These are phyloP conservation scores for Candida ficus DNA, from an alignment of 805 yeast genomes.

Conservation along the genomic window DNA sequence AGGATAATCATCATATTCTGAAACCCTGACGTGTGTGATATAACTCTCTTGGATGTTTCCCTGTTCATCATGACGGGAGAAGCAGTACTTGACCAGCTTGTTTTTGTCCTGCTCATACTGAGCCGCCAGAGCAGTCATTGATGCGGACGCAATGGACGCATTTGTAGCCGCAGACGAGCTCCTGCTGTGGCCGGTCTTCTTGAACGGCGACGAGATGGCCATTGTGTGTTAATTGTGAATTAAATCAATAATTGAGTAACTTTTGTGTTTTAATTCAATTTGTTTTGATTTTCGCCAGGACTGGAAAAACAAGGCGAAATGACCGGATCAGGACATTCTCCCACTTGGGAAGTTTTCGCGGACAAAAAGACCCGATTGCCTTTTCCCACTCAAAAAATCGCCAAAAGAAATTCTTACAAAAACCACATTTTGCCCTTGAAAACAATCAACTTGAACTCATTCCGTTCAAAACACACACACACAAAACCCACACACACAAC, in stretches of 20 bases:
- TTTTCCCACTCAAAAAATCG: no score
- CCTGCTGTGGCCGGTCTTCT: conserved; percentile 19
- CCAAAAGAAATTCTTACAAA: not conserved
- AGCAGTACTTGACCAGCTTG: conserved; percentile 43
- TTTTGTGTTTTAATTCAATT: no score
- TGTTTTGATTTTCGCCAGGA: not conserved
- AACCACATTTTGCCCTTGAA: conserved; percentile 1
- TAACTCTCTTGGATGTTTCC: conserved; percentile 50
- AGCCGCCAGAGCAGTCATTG: conserved; percentile 39
- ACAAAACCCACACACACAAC: no score
- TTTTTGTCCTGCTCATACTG: conserved; percentile 55
- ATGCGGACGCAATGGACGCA: conserved; percentile 24
- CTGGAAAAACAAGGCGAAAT: no score
- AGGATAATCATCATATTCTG: conserved; percentile 71
- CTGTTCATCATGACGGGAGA: conserved; percentile 38
- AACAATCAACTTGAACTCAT: not conserved
- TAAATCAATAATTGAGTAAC: no score
- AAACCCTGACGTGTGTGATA: conserved; percentile 68
- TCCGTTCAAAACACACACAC: no score
- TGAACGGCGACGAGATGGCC: conserved; percentile 33
- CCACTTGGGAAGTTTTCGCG: not conserved
- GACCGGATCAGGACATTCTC: not conserved
- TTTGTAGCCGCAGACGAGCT: conserved; percentile 20
- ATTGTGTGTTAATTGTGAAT: no score
- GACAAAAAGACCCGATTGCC: no score